phyloP scores from a whole-genome alignment of 106 monocot genomes.

The Platanthera zijinensis region DNA sequence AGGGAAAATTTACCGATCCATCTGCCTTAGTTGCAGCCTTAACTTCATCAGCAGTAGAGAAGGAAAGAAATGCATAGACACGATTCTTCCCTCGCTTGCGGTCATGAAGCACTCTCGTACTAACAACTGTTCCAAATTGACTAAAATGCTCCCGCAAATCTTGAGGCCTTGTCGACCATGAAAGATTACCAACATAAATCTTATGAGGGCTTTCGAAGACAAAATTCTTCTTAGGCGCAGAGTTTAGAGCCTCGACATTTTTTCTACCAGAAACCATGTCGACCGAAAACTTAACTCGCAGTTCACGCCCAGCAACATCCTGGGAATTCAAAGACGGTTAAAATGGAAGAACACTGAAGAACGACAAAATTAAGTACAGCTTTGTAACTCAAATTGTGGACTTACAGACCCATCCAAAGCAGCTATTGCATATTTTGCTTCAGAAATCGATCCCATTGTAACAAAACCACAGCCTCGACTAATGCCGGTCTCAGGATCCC shows the following conservation, averaged over 20 bases:
- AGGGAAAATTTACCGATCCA: slow-evolving; percentile 40
- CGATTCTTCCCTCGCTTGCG: slow-evolving; percentile 62
- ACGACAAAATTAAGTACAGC: not conserved
- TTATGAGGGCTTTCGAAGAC: slow-evolving; percentile 73
- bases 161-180: slow-evolving; percentile 62
- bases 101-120: slow-evolving; percentile 64
- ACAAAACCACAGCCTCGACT: slow-evolving; percentile 72
- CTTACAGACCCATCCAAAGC: slow-evolving; percentile 81
- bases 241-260: slow-evolving; percentile 32
- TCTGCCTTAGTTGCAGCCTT: slow-evolving; percentile 35
- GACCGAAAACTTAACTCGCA: slow-evolving; percentile 70
- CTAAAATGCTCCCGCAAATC: slow-evolving; percentile 66
- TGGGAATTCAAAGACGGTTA: slow-evolving; percentile 7
- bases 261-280: slow-evolving; percentile 51
- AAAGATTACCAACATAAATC: slow-evolving; percentile 74
- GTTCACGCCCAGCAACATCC: slow-evolving; percentile 73
- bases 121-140: slow-evolving; percentile 71
- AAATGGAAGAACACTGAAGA: not conserved
- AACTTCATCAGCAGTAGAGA: slow-evolving; percentile 48
- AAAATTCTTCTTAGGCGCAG: slow-evolving; percentile 40
- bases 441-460: slow-evolving; percentile 59
- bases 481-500: slow-evolving; percentile 51
- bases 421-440: slow-evolving; percentile 58
- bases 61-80: slow-evolving; percentile 80
- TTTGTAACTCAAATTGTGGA: not conserved